Conservation (phyloP, 2,329 filamentous ascomycete species). For the Xylariomycetidae sp. region DNA sequence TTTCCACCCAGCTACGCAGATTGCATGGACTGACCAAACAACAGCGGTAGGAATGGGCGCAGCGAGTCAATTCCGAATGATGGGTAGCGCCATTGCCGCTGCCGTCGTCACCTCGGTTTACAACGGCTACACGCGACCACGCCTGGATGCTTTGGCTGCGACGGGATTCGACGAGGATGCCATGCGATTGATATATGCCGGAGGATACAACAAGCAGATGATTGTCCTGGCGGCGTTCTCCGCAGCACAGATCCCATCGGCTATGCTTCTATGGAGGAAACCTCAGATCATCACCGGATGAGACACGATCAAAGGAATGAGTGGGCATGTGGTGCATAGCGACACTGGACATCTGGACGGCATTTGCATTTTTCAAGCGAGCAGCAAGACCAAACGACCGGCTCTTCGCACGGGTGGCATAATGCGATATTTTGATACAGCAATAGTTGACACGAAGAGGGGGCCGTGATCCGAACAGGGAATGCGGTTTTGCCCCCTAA, state of each 20-base stretch:
- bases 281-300: too few relatives aligned
- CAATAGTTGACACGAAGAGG: too few relatives aligned
- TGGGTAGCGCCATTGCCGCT: conserved; percentile 7
- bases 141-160: too few relatives aligned
- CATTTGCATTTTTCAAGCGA: too few relatives aligned
- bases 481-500: too few relatives aligned
- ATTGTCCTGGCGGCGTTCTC: conserved; percentile 1
- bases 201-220: conserved; percentile 4
- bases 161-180: conserved; percentile 5
- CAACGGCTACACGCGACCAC: conserved; percentile 4
- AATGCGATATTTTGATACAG: too few relatives aligned
- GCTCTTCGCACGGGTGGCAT: too few relatives aligned
- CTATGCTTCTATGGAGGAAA: conserved; percentile 4
- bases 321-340: too few relatives aligned
- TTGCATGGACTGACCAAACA: neutral
- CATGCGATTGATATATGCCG: neutral
- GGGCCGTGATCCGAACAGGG: too few relatives aligned
- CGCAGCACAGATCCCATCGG: conserved; percentile 1
- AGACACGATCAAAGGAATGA: too few relatives aligned
- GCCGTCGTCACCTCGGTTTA: conserved; percentile 9
- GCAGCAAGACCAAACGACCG: too few relatives aligned
- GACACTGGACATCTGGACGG: too few relatives aligned
- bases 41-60: conserved; percentile 9
- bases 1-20: neutral
- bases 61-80: conserved; percentile 4